Evolutionary conservation across 108 stramenopile species (phyloP).

Genomic region (Nitzschia putrida): DNA sequence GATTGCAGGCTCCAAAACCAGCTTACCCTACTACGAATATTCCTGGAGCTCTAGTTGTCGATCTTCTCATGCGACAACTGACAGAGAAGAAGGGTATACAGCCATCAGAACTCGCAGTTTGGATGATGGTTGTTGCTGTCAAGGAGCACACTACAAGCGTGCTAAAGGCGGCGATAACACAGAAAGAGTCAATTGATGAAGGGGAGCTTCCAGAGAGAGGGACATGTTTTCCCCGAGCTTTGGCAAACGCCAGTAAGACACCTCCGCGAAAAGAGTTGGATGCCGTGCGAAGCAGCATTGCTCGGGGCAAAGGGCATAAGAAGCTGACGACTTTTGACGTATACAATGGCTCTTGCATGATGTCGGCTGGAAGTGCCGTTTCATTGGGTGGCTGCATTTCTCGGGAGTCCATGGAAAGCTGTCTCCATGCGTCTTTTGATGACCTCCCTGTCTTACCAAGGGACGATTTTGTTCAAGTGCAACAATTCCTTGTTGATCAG

Average conservation of each 20-base stretch:
- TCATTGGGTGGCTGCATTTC: conserved; percentile 34
- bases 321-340: conserved; percentile 28
- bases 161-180: conserved; percentile 43
- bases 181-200: conserved; percentile 25
- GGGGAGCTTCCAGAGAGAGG: conserved; percentile 6
- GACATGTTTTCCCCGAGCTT: conserved; percentile 15
- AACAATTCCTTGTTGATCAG: conserved; percentile 16
- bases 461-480: conserved; percentile 23
- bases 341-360: conserved; percentile 4
- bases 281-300: neutral
- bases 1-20: neutral
- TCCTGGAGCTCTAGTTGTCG: conserved; percentile 67
- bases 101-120: conserved; percentile 70
- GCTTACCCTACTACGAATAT: conserved; percentile 42
- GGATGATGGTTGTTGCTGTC: conserved; percentile 66
- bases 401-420: conserved; percentile 23
- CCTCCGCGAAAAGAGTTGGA: neutral
- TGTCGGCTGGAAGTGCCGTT: conserved; percentile 16
- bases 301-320: conserved; percentile 13
- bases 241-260: conserved; percentile 4
- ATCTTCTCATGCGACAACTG: conserved; percentile 55
- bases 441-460: conserved; percentile 15
- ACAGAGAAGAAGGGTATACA: conserved; percentile 43
- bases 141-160: conserved; percentile 56
- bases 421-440: conserved; percentile 12